phyloP scores from a whole-genome alignment of 495 filamentous ascomycete species.

The Neurospora tetraspora region DNA sequence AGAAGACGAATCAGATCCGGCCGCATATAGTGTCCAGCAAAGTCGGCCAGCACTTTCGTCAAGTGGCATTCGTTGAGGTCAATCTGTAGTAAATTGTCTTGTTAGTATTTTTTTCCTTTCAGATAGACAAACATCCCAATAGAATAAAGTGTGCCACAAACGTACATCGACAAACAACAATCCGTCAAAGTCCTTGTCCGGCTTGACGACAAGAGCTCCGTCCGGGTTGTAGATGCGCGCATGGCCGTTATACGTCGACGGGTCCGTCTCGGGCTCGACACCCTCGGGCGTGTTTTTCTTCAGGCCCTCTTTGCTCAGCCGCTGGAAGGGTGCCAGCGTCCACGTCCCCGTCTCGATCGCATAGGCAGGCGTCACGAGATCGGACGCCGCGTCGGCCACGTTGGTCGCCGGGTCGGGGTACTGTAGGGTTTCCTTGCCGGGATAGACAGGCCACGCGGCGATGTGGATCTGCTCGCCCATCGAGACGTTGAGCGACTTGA shows the following conservation, averaged over 20 bases:
- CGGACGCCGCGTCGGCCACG: background rate
- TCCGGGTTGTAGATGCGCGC: background rate
- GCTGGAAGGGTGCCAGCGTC: background rate
- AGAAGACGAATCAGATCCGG: background rate
- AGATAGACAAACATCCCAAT: background rate
- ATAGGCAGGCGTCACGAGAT: background rate
- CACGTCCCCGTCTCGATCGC: background rate
- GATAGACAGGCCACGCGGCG: background rate
- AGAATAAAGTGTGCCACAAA: background rate
- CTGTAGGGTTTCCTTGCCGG: background rate
- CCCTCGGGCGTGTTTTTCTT: background rate
- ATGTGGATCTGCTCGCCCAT: background rate
- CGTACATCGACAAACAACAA: background rate
- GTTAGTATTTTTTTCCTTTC: background rate
- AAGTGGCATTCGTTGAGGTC: background rate
- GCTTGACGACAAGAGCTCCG: background rate
- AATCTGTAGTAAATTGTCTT: background rate
- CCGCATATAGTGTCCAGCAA: background rate
- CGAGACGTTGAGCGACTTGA: background rate
- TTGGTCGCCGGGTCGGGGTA: background rate
- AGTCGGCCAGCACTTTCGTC: background rate
- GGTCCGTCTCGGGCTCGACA: background rate
- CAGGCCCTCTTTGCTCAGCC: background rate
- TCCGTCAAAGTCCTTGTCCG: background rate
- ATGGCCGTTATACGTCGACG: background rate